These are phyloP conservation scores for Trichosanthes cucumerina DNA, from an alignment of 306 rosid genomes.

Conservation along the genomic window DNA sequence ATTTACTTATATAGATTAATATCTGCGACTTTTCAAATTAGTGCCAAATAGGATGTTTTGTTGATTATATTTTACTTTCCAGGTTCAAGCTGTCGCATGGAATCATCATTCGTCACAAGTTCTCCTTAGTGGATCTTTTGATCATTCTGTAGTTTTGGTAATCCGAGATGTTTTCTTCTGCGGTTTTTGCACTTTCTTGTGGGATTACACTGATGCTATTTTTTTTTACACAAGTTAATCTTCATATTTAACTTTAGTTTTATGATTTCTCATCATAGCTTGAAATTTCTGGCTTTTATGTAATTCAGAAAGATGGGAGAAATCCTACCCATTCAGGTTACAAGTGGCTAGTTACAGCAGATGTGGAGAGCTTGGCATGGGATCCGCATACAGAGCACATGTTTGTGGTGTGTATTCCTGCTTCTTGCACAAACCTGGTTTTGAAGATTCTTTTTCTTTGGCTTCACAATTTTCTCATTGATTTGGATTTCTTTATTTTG, in stretches of 20 bases:
- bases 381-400: slow-evolving; percentile 77
- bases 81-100: slow-evolving; percentile 98
- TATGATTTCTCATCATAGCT: neutral
- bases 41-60: neutral
- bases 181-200: neutral
- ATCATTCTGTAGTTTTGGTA: slow-evolving; percentile 77
- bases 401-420: slow-evolving; percentile 56
- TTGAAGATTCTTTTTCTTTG: neutral
- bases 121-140: slow-evolving; percentile 92
- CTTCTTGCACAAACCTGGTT: neutral
- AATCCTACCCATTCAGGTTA: slow-evolving; percentile 72
- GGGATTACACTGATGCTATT: neutral
- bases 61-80: slow-evolving; percentile 20
- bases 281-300: slow-evolving; percentile 10
- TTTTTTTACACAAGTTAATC: neutral
- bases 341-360: slow-evolving; percentile 65
- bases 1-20: neutral
- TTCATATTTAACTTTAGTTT: neutral
- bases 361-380: slow-evolving; percentile 95
- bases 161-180: slow-evolving; percentile 9
- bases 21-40: neutral
- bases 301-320: slow-evolving; percentile 81
- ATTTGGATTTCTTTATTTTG: neutral
- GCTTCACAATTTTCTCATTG: neutral
- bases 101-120: slow-evolving; percentile 60